Evolutionary conservation across 2,329 filamentous ascomycete species (phyloP), one percentile per base, ranked within the genome.

Genomic region (Fusarium sulawesiense): DNA sequence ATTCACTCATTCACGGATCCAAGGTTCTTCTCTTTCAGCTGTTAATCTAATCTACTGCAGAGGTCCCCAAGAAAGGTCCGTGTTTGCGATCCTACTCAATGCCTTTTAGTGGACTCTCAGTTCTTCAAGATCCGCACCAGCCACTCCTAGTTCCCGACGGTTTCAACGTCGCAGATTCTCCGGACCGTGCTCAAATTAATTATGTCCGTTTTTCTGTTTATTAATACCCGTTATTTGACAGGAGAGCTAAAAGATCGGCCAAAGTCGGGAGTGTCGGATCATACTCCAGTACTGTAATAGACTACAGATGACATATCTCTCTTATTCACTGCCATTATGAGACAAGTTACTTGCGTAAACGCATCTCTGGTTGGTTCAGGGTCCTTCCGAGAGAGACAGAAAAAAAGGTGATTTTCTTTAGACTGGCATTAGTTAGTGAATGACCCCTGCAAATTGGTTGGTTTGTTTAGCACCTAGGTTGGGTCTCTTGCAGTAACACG

Each of bases 321-420:
- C 32, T 27, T 41, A 40, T 41, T 51, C 23, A 40, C 13, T 29
- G 23, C 23, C n/a, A 27, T 42, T 20, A 21, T 16, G 18, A 41
- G 49, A 40, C 32, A 47, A 12, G 25, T 29, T 20, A 27, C 32
- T 27, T 51, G 23, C 32, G 23, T 51, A 41, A 13, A 25, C 20
- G 2, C 10, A 42, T 74, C 73, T 69, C 71, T 69, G 40, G 71
- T 75, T 56, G 25, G n/a, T 64, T 66, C 66, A 74, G 64, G 50
- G 50, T 59, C 55, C 46, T 62, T 13, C 29, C 23, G 29, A 14
- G 9, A 27, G 18, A 18, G 29, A 29, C 29, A 29, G 16, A 21
- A 50, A 60, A 60, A 58, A 59, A 73, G 58, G 66, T 70, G 62
- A 70, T 68, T 70, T 55, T 60, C 25, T 8, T 23, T 44, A 25